Conservation (phyloP, 148 eudicot genomes). For the Silene conica region DNA sequence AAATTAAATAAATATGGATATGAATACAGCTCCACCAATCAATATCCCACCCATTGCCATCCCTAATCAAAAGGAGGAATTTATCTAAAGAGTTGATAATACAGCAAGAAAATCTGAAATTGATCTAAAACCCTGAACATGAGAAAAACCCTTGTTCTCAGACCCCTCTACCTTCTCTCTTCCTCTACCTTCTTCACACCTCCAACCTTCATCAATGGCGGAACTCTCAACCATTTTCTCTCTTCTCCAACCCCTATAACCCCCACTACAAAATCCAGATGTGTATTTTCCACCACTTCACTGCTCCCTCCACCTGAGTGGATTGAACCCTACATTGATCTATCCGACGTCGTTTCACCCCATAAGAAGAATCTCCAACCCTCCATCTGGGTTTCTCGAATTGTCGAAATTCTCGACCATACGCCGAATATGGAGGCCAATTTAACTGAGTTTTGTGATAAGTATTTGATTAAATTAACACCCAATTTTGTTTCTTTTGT, state of each 20-base stretch:
- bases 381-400: slow-evolving; percentile 75
- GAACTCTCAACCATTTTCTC: slow-evolving; percentile 10
- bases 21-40: too few species aligned
- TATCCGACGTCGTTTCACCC: slow-evolving; percentile 60
- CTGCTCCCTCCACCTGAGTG: slow-evolving; percentile 85
- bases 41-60: too few species aligned
- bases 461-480: slow-evolving; percentile 61
- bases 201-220: slow-evolving; percentile 32
- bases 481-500: slow-evolving; percentile 68
- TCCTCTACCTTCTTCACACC: slow-evolving; percentile 13
- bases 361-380: slow-evolving; percentile 39
- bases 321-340: slow-evolving; percentile 74
- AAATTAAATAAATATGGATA: too few species aligned
- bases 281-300: slow-evolving; percentile 29
- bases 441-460: slow-evolving; percentile 48
- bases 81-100: too few species aligned
- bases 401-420: slow-evolving; percentile 48
- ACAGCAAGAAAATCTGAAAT: neutral
- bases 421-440: slow-evolving; percentile 53
- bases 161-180: slow-evolving; percentile 4
- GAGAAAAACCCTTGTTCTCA: slow-evolving; percentile 41
- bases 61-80: too few species aligned
- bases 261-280: slow-evolving; percentile 5
- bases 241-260: slow-evolving; percentile 14
- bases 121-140: slow-evolving; percentile 28